These are phyloP conservation scores for Colletotrichum viniferum DNA, from an alignment of 2,329 filamentous ascomycete genomes.

Conservation along the genomic window DNA sequence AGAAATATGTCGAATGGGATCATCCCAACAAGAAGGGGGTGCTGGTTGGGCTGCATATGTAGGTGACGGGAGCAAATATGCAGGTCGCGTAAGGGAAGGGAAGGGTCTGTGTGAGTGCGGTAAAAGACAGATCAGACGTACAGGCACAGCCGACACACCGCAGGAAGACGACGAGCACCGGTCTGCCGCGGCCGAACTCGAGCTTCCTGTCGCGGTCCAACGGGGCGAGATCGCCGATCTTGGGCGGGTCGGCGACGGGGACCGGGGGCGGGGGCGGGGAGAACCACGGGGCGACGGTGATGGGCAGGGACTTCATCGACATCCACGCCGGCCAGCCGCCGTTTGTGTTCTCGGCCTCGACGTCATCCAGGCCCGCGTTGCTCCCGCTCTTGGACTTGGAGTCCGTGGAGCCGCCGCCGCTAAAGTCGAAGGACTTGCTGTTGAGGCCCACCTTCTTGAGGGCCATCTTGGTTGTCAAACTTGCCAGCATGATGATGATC, in stretches of 20 bases:
- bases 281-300: conserved; percentile 59
- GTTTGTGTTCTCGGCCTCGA: conserved; percentile 21
- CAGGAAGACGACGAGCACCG: conserved; percentile 54
- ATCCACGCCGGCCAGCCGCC: conserved; percentile 51
- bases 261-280: conserved; percentile 56
- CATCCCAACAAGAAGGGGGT: not conserved
- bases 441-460: conserved; percentile 61
- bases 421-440: conserved; percentile 52
- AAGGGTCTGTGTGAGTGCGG: not conserved
- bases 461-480: conserved; percentile 61
- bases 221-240: conserved; percentile 53
- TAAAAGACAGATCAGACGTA: conserved; percentile 34
- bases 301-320: conserved; percentile 52
- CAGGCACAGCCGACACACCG: conserved; percentile 62
- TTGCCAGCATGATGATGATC: conserved; percentile 54
- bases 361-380: conserved; percentile 32
- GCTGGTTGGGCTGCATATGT: not conserved
- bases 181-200: conserved; percentile 45
- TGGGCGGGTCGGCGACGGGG: conserved; percentile 48
- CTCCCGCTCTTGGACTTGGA: conserved; percentile 30
- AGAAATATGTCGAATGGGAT: not conserved
- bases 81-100: not conserved
- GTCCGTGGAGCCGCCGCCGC: conserved; percentile 32
- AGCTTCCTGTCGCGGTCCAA: conserved; percentile 50
- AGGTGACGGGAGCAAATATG: not conserved